Evolutionary conservation across 2,329 filamentous ascomycete genomes (phyloP), one percentile per base, ranked within the genome.

Genomic region (Fusarium sp.): DNA sequence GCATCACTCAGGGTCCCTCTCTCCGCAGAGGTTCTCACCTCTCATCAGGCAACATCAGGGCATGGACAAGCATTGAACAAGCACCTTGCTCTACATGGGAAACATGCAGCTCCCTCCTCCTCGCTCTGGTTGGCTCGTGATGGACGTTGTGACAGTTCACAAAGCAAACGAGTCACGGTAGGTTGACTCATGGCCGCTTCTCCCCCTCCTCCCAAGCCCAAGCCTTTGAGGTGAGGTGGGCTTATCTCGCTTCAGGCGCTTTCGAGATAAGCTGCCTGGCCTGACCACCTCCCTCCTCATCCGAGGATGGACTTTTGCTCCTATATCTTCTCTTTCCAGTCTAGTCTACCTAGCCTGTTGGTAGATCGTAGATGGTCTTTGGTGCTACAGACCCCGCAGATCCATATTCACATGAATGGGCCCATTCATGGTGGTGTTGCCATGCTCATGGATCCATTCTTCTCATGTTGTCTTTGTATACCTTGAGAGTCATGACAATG

Each of bases 171-270:
- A 72, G 71, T 74, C 68, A 74, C 64, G 35, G 47, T 52, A 52
- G 47, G 65, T 74, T 74, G 71, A 72, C 71, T 74, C 68, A 72
- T 74, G 68, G 52, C 33, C 56, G 22, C n/a, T 10, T 16, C 16
- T 18, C 27, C 33, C 45, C 58, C 71, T 29, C 42, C 61, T 59
- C 58, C 52, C 61, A 54, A 63, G 60, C 58, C 52, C 61, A 54
- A 63, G 60, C 61, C 68, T 67, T 66, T 25, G 40, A 45, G 40
- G 42, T 47, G 42, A 50, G 35, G 35, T 36, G 47, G 25, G 57
- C 57, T 69, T 64, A 68, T 58, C 65, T 57, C 38, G 36, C 70
- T 69, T 71, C 58, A 74, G 67, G 67, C 71, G 47, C 31, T 36
- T 59, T 66, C 20, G 22, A 71, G 72, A 63, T 71, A 74, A 63